phyloP scores from a whole-genome alignment of 345 rosid species.

The Corymbia maculata region DNA sequence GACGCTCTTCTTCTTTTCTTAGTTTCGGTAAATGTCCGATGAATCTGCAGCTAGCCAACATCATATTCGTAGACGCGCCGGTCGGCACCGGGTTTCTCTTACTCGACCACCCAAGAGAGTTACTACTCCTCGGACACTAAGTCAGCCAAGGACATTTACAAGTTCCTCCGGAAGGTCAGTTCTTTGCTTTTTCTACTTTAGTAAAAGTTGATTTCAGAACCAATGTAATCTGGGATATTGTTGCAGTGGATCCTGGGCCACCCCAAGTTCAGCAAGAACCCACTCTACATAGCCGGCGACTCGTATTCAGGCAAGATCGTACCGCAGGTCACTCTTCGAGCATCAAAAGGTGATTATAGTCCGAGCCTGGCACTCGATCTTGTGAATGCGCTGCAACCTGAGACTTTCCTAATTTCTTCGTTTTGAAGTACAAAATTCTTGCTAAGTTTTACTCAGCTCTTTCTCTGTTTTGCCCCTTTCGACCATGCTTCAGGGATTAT shows the following conservation, averaged over 20 bases:
- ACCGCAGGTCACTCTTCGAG: slow-evolving; percentile 8
- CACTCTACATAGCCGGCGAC: slow-evolving; percentile 31
- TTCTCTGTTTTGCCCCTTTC: neutral
- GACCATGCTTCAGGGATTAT: slow-evolving; percentile 1
- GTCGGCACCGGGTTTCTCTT: slow-evolving; percentile 30
- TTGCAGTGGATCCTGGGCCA: slow-evolving; percentile 28
- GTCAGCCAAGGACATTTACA: slow-evolving; percentile 6
- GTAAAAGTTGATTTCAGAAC: neutral
- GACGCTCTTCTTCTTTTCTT: neutral
- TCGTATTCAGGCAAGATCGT: slow-evolving; percentile 39
- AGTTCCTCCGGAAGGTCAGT: slow-evolving; percentile 17
- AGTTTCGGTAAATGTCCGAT: neutral
- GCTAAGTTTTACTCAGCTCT: neutral
- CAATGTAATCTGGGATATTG: neutral
- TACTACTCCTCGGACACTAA: slow-evolving; percentile 3
- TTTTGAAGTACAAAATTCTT: neutral
- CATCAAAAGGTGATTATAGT: neutral
- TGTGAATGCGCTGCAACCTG: neutral
- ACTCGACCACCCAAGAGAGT: slow-evolving; percentile 11
- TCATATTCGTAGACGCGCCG: slow-evolving; percentile 22
- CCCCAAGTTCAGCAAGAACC: slow-evolving; percentile 12
- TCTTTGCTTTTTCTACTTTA: neutral
- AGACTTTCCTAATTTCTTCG: neutral
- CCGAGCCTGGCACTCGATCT: neutral
- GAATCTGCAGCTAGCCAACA: slow-evolving; percentile 13